phyloP scores from a whole-genome alignment of 2,329 filamentous ascomycete species.

The Colletotrichum caudatum region DNA sequence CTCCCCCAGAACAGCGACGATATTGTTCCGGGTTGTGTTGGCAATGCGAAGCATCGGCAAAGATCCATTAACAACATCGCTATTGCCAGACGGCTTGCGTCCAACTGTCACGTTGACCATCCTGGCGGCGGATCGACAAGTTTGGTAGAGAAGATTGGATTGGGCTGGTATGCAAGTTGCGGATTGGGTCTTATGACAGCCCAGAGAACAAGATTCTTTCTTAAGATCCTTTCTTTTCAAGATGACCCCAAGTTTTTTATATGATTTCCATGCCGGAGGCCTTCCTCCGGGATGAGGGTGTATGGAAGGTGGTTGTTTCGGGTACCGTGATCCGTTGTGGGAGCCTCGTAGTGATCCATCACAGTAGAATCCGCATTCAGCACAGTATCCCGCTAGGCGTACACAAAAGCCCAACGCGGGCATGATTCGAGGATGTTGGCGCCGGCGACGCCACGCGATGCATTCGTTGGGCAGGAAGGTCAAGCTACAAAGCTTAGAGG shows the following conservation, averaged over 20 bases:
- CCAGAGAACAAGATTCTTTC: no score
- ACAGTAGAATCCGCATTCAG: slow-evolving; percentile 3
- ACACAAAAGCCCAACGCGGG: slow-evolving; percentile 13
- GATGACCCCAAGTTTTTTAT: not conserved
- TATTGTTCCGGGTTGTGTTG: slow-evolving; percentile 48
- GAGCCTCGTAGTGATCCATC: not conserved
- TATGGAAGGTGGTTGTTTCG: not conserved
- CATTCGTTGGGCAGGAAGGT: not conserved
- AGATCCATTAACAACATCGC: slow-evolving; percentile 4
- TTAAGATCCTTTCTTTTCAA: not conserved
- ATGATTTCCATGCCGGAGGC: no score
- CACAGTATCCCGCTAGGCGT: not conserved
- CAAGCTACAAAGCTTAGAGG: not conserved
- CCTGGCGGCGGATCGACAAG: not conserved
- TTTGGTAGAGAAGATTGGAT: not conserved
- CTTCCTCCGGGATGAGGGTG: not conserved
- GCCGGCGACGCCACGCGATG: slow-evolving; percentile 19
- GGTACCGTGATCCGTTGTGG: not conserved
- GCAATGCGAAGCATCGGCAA: slow-evolving; percentile 35
- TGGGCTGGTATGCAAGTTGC: not conserved
- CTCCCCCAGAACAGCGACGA: slow-evolving; percentile 61
- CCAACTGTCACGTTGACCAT: not conserved
- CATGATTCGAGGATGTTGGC: not conserved
- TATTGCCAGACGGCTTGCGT: not conserved
- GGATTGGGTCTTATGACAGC: not conserved